Base-by-base conservation (phyloP, 2,329 filamentous ascomycete species). In the Sclerotinia glacialis region DNA sequence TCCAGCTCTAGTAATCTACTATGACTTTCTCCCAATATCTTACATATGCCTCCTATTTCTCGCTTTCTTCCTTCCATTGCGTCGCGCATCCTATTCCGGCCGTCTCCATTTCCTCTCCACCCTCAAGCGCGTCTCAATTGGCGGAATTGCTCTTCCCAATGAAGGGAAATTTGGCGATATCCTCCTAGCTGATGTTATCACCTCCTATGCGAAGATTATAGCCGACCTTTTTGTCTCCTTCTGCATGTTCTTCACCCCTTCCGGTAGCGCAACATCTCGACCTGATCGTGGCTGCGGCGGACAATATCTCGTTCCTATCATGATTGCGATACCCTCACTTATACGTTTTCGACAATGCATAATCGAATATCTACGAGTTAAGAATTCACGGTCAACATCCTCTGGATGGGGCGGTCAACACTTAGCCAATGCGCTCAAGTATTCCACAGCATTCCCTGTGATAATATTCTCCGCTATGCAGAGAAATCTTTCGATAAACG, bases 131-230 rank as follows among this genome's bases (percentile, higher is more conserved):
- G 87, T 98, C 68, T 86, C 86, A 72, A 80, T 97, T 53, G 95
- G 95, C 31, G 93, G 94, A 0, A 83, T 99, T 31, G 94, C 95
- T 18, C 89, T 94, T 78, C 82, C 91, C 0, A 86, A 91, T 72
- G 91, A 97, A 78, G 93, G 94, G 65, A 97, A 96, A 76, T 98
- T 98, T 74, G 94, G 92, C 66, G 95, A 99, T 76, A 90, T 98
- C 63, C 80, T 99, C 67, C 86, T 99, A 23, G 93, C 95, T 44
- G 95, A 99, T 83, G 94, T 93, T 65, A 80, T 98, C 72, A 99
- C 95, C 52, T 96, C 91, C 74, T 99, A 98, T 77, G 89, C 94
- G 69, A 97, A 96, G 78, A 90, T 97, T 40, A 83, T 96, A 37
- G 94, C 89, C 31, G 95, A 99, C 77, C 80, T 97, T 16, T 97